Evolutionary conservation across 257 asterid genomes (phyloP).

Genomic region (Solanum lycopersicoides): DNA sequence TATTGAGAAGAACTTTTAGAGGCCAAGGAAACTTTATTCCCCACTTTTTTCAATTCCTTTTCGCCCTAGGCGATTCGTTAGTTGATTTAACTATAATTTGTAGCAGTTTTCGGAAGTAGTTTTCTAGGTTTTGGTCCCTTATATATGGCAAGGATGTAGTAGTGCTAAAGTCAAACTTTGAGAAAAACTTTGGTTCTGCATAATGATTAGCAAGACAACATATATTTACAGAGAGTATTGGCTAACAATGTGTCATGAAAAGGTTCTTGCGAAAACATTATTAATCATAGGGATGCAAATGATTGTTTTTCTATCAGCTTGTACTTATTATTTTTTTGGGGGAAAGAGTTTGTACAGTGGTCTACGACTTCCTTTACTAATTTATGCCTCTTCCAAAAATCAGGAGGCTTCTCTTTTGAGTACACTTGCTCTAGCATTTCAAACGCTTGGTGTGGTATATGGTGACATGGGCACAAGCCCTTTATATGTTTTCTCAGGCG

Average conservation of each 20-base stretch:
- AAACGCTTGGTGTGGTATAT: constrained; percentile 94
- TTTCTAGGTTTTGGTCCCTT: neutral
- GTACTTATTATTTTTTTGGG: neutral
- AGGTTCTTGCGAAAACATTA: neutral
- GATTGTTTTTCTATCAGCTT: neutral
- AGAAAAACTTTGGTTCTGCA: neutral
- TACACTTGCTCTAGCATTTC: constrained; percentile 76
- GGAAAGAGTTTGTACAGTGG: neutral
- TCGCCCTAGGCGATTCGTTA: neutral
- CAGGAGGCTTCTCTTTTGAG: constrained; percentile 68
- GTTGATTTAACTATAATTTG: neutral
- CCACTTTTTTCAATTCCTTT: neutral
- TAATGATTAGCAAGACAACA: neutral
- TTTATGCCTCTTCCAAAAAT: neutral
- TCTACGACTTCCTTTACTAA: neutral
- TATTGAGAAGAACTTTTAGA: neutral
- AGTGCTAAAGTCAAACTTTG: neutral
- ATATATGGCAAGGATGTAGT: neutral
- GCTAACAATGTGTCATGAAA: neutral
- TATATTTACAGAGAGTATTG: neutral
- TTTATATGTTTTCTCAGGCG: constrained; percentile 73
- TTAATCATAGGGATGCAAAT: neutral
- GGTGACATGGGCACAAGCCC: constrained; percentile 99
- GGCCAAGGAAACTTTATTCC: neutral
- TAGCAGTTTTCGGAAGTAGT: neutral